Conservation (phyloP, 116 monocot genomes). For the Posidonia oceanica region DNA sequence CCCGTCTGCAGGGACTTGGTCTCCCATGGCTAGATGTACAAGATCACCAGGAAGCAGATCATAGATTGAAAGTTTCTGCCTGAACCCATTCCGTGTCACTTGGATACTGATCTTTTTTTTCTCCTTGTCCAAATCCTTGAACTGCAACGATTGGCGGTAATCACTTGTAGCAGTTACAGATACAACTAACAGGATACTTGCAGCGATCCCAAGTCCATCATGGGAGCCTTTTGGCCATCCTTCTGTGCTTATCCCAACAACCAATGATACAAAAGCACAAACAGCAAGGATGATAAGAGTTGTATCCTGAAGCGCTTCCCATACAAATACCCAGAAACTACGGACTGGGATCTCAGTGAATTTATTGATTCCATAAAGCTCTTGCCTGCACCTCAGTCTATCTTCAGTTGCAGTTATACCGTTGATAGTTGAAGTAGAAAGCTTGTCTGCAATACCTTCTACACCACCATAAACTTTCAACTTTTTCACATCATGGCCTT, state of each 20-base stretch:
- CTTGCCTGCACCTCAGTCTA: constrained; percentile 15
- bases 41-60: constrained; percentile 75
- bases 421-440: constrained; percentile 22
- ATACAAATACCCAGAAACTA: constrained; percentile 37
- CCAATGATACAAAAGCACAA: constrained; percentile 35
- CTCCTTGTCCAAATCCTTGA: constrained; percentile 76
- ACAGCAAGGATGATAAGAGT: constrained; percentile 36
- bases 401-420: constrained; percentile 25
- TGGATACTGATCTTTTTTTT: constrained; percentile 72
- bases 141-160: constrained; percentile 66
- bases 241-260: constrained; percentile 36
- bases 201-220: constrained; percentile 46
- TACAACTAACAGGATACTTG: constrained; percentile 55
- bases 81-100: constrained; percentile 52
- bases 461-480: constrained; percentile 31
- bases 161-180: constrained; percentile 70
- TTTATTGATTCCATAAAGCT: constrained; percentile 37
- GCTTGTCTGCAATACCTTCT: constrained; percentile 34
- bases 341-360: constrained; percentile 24
- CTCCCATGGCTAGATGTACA: constrained; percentile 65
- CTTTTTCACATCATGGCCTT: constrained; percentile 34
- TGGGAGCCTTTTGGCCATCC: constrained; percentile 54
- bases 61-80: constrained; percentile 57
- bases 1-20: constrained; percentile 79
- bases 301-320: constrained; percentile 42